Base-by-base conservation (phyloP, 2,329 filamentous ascomycete genomes). In the Cladorrhinum sp. region DNA sequence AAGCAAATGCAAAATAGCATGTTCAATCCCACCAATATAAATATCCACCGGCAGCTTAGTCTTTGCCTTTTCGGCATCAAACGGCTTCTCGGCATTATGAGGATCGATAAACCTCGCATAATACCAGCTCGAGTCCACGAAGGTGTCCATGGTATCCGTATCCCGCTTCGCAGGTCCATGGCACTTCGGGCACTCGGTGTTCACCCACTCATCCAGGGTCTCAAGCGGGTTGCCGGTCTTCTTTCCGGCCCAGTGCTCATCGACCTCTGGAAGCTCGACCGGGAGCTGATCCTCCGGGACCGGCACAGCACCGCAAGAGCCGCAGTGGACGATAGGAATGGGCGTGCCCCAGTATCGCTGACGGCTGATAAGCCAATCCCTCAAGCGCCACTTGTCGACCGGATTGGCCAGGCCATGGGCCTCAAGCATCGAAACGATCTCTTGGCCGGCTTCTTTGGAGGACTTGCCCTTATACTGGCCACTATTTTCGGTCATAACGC, bases 101-200 rank as follows among this genome's bases (percentile, higher is more conserved):
- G 89, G 79, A 68, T 96, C 91, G 26, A 87, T 75, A 68, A 92
- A 96, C 12, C 91, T 85, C 76, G 93, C 86, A 70, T 88, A 96
- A 74, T 96, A 96, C 92, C 92, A 96, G 58, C 92, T 96, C 1
- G 92, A 96, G 75, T 96, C 92, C 63, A 96, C 92, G 75, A 96
- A 96, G 0, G 92, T 96, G 73, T 96, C 92, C 92, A 96, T 96
- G 2, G 92, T 96, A 72, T 96, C 92, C 0, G 92, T 96, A 66
- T 96, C 92, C 65, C 92, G 84, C 71, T 86, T 89, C 6, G 91
- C 92, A 23, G 85, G 76, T 1, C 83, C 80, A 16, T 82, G 77
- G 69, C 92, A 96, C 67, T 84, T 84, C 4, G 92, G 92, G 70
- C 92, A 96, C 2, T 80, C 73, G 0, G 87, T 90, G 67, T 92